Conservation (phyloP, 1,139 yeast species). For the Lizanozyma gosingica region DNA sequence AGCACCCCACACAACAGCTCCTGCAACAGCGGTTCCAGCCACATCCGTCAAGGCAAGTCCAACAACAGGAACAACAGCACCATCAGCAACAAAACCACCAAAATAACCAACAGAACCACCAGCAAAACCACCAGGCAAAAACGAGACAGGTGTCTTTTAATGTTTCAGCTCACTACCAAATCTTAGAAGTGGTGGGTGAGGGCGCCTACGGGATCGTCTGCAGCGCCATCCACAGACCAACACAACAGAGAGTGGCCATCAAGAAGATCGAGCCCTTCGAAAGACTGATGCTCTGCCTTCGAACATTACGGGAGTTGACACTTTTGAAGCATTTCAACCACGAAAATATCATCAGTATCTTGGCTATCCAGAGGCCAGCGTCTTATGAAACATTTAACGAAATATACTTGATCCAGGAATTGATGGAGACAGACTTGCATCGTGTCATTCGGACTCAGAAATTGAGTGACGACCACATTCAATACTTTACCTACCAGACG, state of each 20-base stretch:
- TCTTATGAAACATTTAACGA: constrained; percentile 41
- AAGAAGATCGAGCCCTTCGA: constrained; percentile 34
- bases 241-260: constrained; percentile 32
- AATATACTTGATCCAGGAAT: constrained; percentile 62
- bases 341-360: constrained; percentile 32
- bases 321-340: constrained; percentile 28
- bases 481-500: constrained; percentile 58
- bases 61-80: neutral
- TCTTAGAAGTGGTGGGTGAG: constrained; percentile 35
- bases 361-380: constrained; percentile 30
- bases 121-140: neutral
- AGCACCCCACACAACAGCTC: too few species aligned
- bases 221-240: constrained; percentile 30
- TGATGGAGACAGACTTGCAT: constrained; percentile 63
- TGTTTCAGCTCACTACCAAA: constrained; percentile 63
- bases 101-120: neutral
- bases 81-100: neutral
- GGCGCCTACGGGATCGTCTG: constrained; percentile 42
- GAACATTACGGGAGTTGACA: constrained; percentile 36
- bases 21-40: too few species aligned
- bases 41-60: too few species aligned
- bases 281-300: constrained; percentile 26
- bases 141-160: constrained; percentile 61
- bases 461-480: constrained; percentile 57
- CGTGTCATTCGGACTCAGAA: constrained; percentile 45